Base-by-base conservation (phyloP, 768 basidiomycete species). In the Hygrophoropsis aurantiaca region DNA sequence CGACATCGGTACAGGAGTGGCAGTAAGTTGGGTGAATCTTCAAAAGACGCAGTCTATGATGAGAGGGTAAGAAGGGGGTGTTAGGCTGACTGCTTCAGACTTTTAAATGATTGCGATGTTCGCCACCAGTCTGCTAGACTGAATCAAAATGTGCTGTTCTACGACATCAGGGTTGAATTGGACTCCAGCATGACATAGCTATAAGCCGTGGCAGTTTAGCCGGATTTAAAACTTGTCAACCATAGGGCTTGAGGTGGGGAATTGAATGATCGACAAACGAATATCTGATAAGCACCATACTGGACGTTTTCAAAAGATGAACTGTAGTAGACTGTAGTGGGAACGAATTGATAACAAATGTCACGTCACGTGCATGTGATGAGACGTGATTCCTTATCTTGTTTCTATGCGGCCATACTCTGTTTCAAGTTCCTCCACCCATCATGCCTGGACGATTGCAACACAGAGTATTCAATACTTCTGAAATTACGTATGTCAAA, bases 381-480 rank as follows among this genome's bases (percentile, higher is more conserved):
- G 7, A 3, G 23, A 43, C 48, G 48, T 20, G 34, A 21, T 26
- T 21, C n/a, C 16, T 23, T 16, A 33, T 30, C 27, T 30, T 30
- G n/a, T n/a, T n/a, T n/a, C n/a, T n/a, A n/a, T n/a, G n/a, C n/a
- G n/a, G n/a, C n/a, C n/a, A n/a, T n/a, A n/a, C n/a, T n/a, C n/a
- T n/a, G 38, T 51, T 49, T 51, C 39, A 21, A 16, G 25, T 13
- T 35, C 40, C 21, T 27, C 25, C 40, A 34, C 45, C 27, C 24
- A 53, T 47, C 53, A 87, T 87, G 86, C 57, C 78, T 44, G 82
- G 81, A 46, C 82, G 86, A 59, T 78, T 90, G 58, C 75, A 79
- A 60, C 58, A 86, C 70, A 87, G 80, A 71, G 87, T 80, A 49
- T 13, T 30, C 27, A 6, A 30, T 30, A 30, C 7, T 30, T 30